Percentiles rank a stretch among this genome's conserved stretches.
Evolutionary conservation across 2,329 filamentous ascomycete genomes (phyloP).

Genomic region (Calonectria honghensis): DNA sequence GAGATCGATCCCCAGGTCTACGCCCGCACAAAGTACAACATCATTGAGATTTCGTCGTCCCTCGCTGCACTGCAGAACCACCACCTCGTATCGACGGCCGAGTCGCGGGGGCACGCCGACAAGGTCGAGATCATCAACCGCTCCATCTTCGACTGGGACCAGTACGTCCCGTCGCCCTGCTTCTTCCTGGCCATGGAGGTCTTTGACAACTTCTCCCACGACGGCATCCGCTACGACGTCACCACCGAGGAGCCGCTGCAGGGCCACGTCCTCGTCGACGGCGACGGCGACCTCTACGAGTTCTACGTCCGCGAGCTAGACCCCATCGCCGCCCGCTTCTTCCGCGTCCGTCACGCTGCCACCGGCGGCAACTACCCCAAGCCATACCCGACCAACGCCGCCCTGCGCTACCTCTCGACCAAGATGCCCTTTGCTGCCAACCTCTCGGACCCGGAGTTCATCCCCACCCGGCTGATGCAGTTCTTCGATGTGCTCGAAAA

Average conservation of each 20-base stretch:
- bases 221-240: slow-evolving; percentile 92
- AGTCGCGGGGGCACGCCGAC: slow-evolving; percentile 83
- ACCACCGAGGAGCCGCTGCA: slow-evolving; percentile 88
- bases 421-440: slow-evolving; percentile 83
- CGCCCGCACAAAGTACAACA: slow-evolving; percentile 91
- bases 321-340: slow-evolving; percentile 86
- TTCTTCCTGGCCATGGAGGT: slow-evolving; percentile 99
- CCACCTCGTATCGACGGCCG: slow-evolving; percentile 80
- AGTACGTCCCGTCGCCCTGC: slow-evolving; percentile 91
- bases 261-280: slow-evolving; percentile 90
- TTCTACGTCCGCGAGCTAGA: slow-evolving; percentile 91
- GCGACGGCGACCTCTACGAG: slow-evolving; percentile 92
- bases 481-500: slow-evolving; percentile 94
- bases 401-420: slow-evolving; percentile 77
- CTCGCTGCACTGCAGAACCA: slow-evolving; percentile 86
- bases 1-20: slow-evolving; percentile 93
- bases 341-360: slow-evolving; percentile 89
- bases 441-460: slow-evolving; percentile 90
- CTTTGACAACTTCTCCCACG: slow-evolving; percentile 98
- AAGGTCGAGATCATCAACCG: slow-evolving; percentile 97
- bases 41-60: slow-evolving; percentile 94
- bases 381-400: slow-evolving; percentile 72
- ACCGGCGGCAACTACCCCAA: slow-evolving; percentile 78
- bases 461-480: slow-evolving; percentile 95
- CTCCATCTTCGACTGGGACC: slow-evolving; percentile 95